Percentiles rank a stretch among this genome's conserved stretches.
Evolutionary conservation across 306 rosid species (phyloP).

Genomic region (Vicia sativa): DNA sequence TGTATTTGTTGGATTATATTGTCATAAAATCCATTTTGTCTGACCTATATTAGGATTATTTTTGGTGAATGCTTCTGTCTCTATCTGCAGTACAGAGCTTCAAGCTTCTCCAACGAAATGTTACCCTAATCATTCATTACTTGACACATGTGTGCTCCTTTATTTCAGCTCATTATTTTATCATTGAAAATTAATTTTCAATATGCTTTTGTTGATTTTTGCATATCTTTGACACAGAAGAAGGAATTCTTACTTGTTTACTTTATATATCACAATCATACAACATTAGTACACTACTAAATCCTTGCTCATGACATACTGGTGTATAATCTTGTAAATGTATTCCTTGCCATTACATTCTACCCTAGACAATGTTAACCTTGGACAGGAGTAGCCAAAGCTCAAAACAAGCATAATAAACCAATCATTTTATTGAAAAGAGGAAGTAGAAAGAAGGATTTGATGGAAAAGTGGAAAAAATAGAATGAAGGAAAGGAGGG

Average conservation of each 20-base stretch:
- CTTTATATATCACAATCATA: too few relatives aligned
- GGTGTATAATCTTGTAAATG: too few relatives aligned
- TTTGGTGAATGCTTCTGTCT: slow-evolving; percentile 25
- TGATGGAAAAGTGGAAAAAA: neutral
- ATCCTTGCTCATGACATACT: too few relatives aligned
- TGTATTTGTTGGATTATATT: slow-evolving; percentile 19
- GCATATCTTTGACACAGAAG: neutral
- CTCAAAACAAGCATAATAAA: neutral
- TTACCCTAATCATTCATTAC: slow-evolving; percentile 21
- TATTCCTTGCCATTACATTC: neutral
- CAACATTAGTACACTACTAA: too few relatives aligned
- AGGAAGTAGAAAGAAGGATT: too few relatives aligned
- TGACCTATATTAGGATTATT: slow-evolving; percentile 22
- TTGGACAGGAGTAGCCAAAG: neutral
- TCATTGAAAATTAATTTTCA: slow-evolving; percentile 6
- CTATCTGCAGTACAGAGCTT: slow-evolving; percentile 33
- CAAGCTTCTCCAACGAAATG: slow-evolving; percentile 35
- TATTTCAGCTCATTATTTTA: slow-evolving; percentile 27
- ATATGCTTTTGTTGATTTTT: neutral
- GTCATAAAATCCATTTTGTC: slow-evolving; percentile 26
- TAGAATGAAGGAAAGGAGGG: neutral
- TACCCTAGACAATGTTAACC: neutral
- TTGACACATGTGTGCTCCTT: slow-evolving; percentile 38
- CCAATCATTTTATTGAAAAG: too few relatives aligned
- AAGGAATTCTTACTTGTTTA: too few relatives aligned